phyloP scores from a whole-genome alignment of 2,329 filamentous ascomycete species.

The Fonsecaea multimorphosa region DNA sequence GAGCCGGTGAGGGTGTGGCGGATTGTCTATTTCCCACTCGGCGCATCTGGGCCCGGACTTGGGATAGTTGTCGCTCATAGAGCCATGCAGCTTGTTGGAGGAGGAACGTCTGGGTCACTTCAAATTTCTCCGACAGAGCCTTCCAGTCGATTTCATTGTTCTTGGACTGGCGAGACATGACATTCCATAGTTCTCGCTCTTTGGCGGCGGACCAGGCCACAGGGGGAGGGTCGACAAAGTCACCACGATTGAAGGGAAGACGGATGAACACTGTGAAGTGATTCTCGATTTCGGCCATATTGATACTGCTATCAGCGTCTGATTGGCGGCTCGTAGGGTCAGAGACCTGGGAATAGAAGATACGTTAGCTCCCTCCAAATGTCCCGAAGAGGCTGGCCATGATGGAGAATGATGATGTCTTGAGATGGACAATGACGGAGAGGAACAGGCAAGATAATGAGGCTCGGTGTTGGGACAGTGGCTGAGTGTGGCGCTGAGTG shows the following conservation, averaged over 20 bases:
- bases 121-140: slow-evolving; percentile 69
- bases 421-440: slow-evolving; percentile 7
- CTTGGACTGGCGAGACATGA: slow-evolving; percentile 76
- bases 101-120: slow-evolving; percentile 85
- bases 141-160: slow-evolving; percentile 84
- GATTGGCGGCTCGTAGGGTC: neutral
- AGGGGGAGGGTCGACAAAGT: slow-evolving; percentile 88
- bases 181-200: slow-evolving; percentile 87
- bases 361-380: slow-evolving; percentile 1
- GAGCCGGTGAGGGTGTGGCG: slow-evolving; percentile 50
- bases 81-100: slow-evolving; percentile 93
- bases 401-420: slow-evolving; percentile 10
- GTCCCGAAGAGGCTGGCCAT: neutral
- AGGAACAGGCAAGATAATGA: slow-evolving; percentile 5
- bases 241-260: slow-evolving; percentile 83
- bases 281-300: slow-evolving; percentile 38
- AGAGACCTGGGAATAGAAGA: neutral
- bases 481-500: neutral
- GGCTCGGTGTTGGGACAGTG: slow-evolving; percentile 1
- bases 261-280: slow-evolving; percentile 78
- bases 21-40: slow-evolving; percentile 59
- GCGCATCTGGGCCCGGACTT: slow-evolving; percentile 88
- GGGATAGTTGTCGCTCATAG: slow-evolving; percentile 86
- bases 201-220: slow-evolving; percentile 88
- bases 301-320: neutral